phyloP scores from a whole-genome alignment of 805 yeast species.

The Candida easanensis region DNA sequence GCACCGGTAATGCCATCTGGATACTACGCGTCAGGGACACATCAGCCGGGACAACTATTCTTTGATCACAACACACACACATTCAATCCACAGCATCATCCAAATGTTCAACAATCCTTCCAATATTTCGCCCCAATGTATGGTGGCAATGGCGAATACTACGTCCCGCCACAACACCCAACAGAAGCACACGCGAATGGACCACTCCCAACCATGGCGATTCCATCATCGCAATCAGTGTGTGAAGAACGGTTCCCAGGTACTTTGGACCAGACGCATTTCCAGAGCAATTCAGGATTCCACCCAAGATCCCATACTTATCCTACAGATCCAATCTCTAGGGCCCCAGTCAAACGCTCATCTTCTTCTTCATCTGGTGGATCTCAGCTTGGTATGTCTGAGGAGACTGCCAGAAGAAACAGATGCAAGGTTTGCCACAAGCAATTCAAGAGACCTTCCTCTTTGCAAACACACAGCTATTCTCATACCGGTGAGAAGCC shows the following conservation, averaged over 20 bases:
- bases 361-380: neutral
- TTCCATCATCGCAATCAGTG: neutral
- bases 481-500: constrained; percentile 86
- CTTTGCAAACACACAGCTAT: constrained; percentile 73
- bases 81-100: neutral
- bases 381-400: constrained; percentile 33
- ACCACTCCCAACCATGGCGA: too few species aligned
- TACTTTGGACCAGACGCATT: neutral
- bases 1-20: too few species aligned
- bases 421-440: constrained; percentile 61
- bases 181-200: too few species aligned
- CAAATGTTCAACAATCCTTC: too few species aligned
- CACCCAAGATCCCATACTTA: neutral
- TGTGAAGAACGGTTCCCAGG: neutral
- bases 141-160: too few species aligned
- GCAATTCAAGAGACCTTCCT: constrained; percentile 78
- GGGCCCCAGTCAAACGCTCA: neutral
- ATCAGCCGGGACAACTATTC: too few species aligned
- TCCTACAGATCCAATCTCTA: neutral
- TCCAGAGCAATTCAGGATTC: neutral
- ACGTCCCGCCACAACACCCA: too few species aligned
- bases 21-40: neutral
- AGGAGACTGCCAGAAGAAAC: constrained; percentile 44
- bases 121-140: too few species aligned
- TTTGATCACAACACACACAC: too few species aligned